Conservation (phyloP, 1,284 basidiomycete genomes). For the Sanghuangporus sanghuang region DNA sequence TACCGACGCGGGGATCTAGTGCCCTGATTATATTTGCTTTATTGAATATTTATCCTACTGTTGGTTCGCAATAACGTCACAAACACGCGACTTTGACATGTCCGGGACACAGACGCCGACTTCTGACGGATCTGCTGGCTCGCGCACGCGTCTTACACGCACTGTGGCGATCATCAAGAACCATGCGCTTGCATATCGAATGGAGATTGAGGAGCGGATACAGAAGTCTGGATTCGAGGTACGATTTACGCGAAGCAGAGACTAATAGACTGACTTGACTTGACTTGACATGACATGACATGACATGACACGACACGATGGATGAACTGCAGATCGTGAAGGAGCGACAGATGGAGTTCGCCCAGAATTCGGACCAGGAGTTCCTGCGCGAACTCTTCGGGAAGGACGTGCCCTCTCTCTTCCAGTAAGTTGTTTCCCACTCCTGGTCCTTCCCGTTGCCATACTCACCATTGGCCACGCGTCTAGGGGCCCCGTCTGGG, state of each 20-base stretch:
- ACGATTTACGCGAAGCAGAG: conserved; percentile 20
- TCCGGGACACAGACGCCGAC: conserved; percentile 13
- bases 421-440: conserved; percentile 43
- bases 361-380: conserved; percentile 71
- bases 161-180: conserved; percentile 77
- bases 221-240: conserved; percentile 76
- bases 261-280: too few relatives aligned
- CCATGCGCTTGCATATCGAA: conserved; percentile 61
- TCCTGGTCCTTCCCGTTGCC: not conserved
- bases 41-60: not conserved
- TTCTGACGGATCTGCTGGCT: conserved; percentile 5
- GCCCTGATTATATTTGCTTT: not conserved
- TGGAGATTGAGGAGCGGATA: conserved; percentile 71
- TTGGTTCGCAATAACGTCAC: not conserved
- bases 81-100: not conserved
- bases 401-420: conserved; percentile 62
- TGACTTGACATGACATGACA: too few relatives aligned
- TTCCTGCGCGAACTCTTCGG: conserved; percentile 72
- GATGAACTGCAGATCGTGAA: conserved; percentile 57
- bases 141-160: conserved; percentile 36
- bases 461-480: conserved; percentile 4
- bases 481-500: conserved; percentile 76
- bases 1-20: not conserved
- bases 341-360: conserved; percentile 80
- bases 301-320: too few relatives aligned